These are phyloP conservation scores for Aspergillus fumigatiaffinis DNA, from an alignment of 2,329 filamentous ascomycete species.

Conservation along the genomic window DNA sequence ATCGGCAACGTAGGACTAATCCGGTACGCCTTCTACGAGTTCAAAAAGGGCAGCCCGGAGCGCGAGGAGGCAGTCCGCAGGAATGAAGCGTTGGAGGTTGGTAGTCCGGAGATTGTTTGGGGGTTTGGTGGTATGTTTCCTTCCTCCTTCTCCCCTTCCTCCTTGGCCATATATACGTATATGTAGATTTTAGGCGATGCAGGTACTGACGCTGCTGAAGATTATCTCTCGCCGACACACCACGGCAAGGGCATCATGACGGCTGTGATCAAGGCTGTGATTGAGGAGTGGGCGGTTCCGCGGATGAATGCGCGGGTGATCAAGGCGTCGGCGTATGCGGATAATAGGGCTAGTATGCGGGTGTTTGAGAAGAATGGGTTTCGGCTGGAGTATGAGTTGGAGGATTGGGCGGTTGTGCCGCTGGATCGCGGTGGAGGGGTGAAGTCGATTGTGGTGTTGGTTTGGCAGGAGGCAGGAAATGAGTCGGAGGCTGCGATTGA, in stretches of 20 bases:
- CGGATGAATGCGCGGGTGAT: conserved; percentile 24
- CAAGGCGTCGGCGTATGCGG: conserved; percentile 18
- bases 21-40: conserved; percentile 24
- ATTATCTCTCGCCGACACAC: conserved; percentile 21
- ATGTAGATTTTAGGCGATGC: neutral
- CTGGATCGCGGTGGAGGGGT: conserved; percentile 15
- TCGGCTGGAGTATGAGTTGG: conserved; percentile 10
- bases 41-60: conserved; percentile 14
- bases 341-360: conserved; percentile 22
- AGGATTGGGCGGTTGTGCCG: conserved; percentile 14
- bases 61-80: conserved; percentile 7
- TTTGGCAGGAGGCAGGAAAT: neutral
- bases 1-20: conserved; percentile 22
- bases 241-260: conserved; percentile 31
- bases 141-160: neutral
- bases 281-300: conserved; percentile 24
- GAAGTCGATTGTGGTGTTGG: conserved; percentile 16
- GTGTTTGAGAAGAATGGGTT: conserved; percentile 30
- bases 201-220: conserved; percentile 4
- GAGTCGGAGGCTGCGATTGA: neutral
- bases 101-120: conserved; percentile 24
- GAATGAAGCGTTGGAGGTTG: conserved; percentile 18
- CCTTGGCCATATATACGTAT: neutral
- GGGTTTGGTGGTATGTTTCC: conserved; percentile 17
- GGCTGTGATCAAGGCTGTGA: conserved; percentile 16